Conservation (phyloP, 2,329 filamentous ascomycete genomes). For the Pseudocercospora vitis region DNA sequence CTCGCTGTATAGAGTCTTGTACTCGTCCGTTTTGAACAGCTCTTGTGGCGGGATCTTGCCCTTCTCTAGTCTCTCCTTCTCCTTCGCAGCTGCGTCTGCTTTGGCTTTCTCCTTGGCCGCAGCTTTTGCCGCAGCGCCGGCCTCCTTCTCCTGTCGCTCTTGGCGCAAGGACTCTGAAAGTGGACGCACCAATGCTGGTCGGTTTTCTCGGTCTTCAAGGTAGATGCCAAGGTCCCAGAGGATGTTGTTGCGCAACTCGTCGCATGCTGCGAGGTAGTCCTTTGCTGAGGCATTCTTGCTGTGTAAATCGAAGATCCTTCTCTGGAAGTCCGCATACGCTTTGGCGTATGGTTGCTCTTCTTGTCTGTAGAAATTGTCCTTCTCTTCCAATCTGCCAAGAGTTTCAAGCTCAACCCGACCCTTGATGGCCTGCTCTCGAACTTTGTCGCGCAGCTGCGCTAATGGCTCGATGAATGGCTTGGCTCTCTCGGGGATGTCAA, state of each 20-base stretch:
- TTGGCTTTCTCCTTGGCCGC: slow-evolving; percentile 52
- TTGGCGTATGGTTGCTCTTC: slow-evolving; percentile 47
- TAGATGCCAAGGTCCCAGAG: slow-evolving; percentile 83
- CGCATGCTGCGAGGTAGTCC: slow-evolving; percentile 73
- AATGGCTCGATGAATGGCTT: slow-evolving; percentile 63
- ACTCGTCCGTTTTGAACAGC: slow-evolving; percentile 59
- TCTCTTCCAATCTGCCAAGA: slow-evolving; percentile 30
- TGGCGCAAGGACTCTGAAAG: slow-evolving; percentile 54
- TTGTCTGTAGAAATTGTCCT: slow-evolving; percentile 28
- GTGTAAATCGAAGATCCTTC: slow-evolving; percentile 60
- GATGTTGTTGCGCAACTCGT: slow-evolving; percentile 75
- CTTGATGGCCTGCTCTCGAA: slow-evolving; percentile 56
- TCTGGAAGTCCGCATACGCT: slow-evolving; percentile 55
- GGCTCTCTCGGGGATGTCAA: slow-evolving; percentile 60
- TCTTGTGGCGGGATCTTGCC: slow-evolving; percentile 58
- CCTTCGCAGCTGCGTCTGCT: slow-evolving; percentile 53
- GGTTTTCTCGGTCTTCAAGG: slow-evolving; percentile 73
- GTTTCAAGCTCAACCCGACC: slow-evolving; percentile 44
- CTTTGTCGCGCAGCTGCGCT: slow-evolving; percentile 57
- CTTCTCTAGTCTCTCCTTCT: slow-evolving; percentile 52
- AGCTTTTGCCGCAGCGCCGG: slow-evolving; percentile 52
- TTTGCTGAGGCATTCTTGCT: slow-evolving; percentile 57
- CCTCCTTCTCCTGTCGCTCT: slow-evolving; percentile 54
- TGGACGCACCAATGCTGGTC: slow-evolving; percentile 71
- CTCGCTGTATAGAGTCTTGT: slow-evolving; percentile 69